Base-by-base conservation (phyloP, 2,329 filamentous ascomycete genomes). In the Didymella arachidicola region DNA sequence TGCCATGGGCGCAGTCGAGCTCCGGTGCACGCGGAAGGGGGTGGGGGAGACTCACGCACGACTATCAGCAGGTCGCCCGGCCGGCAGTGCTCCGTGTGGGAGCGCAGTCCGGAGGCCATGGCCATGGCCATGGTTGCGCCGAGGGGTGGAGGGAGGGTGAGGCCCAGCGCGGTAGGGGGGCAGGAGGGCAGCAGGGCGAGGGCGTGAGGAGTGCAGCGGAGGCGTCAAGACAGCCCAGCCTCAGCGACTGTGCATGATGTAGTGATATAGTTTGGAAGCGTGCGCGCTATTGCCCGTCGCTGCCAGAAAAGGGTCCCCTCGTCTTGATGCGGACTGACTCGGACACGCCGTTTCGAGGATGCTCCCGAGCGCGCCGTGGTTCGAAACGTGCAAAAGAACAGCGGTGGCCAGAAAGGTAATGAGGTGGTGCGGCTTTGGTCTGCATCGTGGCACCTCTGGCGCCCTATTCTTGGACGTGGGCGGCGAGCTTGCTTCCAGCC, bases 21-120 rank as follows among this genome's bases (percentile, higher is more conserved):
- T 46, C 47, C 36, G 30, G 26, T 29, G 44, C 43, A 30, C 30
- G 32, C 25, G 25, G 19, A 42, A 52, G 54, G 30, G 29, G 49
- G 43, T 10, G 39, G 48, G 30, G 44, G 30, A 55, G 45, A 85
- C 89, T 83, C 82, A 91, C 89, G 89, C 70, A 91, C 89, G 67
- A 91, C 89, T 65, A 91, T 76, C 67, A 91, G 79, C 54, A 87
- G 84, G 69, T 90, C 87, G 75, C 89, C 89, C 63, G 86, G 80
- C 27, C 85, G 70, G 86, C 87, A 75, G 80, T 82, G 66, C 60
- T 81, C 78, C 60, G 76, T 78, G 58, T 79, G 70, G 32, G 69
- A 69, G 60, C 72, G 66, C 50, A 72, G 56, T 8, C 56, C 56
- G 16, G 55, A 26, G 34, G 30, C 43, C 49, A 49, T 53, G 25